These are phyloP conservation scores for Acidomyces sp. DNA, from an alignment of 495 filamentous ascomycete species.

Conservation along the genomic window DNA sequence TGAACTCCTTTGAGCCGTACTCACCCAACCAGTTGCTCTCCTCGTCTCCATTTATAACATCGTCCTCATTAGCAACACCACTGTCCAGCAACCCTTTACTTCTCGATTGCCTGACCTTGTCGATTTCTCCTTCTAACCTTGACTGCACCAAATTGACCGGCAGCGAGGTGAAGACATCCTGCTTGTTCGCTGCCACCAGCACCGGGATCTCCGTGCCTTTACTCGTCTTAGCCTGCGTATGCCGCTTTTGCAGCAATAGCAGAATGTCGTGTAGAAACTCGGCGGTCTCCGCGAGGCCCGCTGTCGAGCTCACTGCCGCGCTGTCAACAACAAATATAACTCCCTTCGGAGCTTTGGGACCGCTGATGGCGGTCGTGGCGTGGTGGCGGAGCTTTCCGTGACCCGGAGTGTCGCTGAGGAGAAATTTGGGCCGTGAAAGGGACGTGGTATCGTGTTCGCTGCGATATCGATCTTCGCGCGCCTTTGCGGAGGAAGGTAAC, in stretches of 20 bases:
- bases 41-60: conserved; percentile 38
- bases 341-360: conserved; percentile 46
- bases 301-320: conserved; percentile 49
- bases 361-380: conserved; percentile 29
- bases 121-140: conserved; percentile 69
- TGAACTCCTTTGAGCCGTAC: conserved; percentile 56
- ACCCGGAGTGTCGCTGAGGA: conserved; percentile 78
- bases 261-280: conserved; percentile 81
- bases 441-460: conserved; percentile 59
- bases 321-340: conserved; percentile 83
- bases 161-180: conserved; percentile 87
- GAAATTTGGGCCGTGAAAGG: conserved; percentile 50
- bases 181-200: conserved; percentile 82
- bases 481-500: conserved; percentile 47
- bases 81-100: conserved; percentile 72
- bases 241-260: conserved; percentile 63
- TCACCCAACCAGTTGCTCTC: conserved; percentile 75
- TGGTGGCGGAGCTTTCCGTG: conserved; percentile 77
- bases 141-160: conserved; percentile 64
- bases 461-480: conserved; percentile 56
- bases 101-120: conserved; percentile 60
- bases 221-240: conserved; percentile 41
- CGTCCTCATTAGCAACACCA: conserved; percentile 47
- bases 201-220: conserved; percentile 55
- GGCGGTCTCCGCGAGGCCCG: conserved; percentile 45